A percentile compares a stretch with the other conserved stretches of the same genome.
Conservation (phyloP, 2,329 filamentous ascomycete genomes). For the Blastomyces silverae region DNA sequence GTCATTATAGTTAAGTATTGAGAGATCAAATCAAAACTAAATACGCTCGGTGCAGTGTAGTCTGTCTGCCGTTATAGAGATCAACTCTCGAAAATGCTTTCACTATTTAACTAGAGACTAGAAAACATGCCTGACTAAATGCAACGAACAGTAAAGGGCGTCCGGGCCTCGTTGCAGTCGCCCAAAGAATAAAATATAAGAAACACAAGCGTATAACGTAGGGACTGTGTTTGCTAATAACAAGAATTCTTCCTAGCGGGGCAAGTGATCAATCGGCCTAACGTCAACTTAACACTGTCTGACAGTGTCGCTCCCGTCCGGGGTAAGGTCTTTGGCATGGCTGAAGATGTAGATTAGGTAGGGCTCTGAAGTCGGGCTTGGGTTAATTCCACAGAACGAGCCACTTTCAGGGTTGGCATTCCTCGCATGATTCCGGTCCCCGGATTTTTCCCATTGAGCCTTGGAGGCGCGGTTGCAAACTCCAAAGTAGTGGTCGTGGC, state of each 20-base stretch:
- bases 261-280: not conserved
- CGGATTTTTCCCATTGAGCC: not conserved
- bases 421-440: not conserved
- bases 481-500: not conserved
- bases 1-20: too few relatives aligned
- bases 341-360: not conserved
- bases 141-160: not conserved
- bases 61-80: too few relatives aligned
- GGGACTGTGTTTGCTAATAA: not conserved
- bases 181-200: not conserved
- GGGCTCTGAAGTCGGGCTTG: not conserved
- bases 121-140: not conserved
- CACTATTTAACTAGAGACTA: not conserved
- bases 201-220: not conserved
- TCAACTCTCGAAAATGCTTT: too few relatives aligned
- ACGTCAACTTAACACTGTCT: not conserved
- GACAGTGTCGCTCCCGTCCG: not conserved
- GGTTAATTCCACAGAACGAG: not conserved
- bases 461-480: not conserved
- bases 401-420: not conserved
- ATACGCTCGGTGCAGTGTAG: too few relatives aligned
- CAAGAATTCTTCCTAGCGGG: not conserved
- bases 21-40: too few relatives aligned
- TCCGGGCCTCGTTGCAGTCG: not conserved
- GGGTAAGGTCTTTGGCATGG: not conserved